Base-by-base conservation (phyloP, 2,329 filamentous ascomycete genomes). In the Phaeosphaeriaceae sp. region DNA sequence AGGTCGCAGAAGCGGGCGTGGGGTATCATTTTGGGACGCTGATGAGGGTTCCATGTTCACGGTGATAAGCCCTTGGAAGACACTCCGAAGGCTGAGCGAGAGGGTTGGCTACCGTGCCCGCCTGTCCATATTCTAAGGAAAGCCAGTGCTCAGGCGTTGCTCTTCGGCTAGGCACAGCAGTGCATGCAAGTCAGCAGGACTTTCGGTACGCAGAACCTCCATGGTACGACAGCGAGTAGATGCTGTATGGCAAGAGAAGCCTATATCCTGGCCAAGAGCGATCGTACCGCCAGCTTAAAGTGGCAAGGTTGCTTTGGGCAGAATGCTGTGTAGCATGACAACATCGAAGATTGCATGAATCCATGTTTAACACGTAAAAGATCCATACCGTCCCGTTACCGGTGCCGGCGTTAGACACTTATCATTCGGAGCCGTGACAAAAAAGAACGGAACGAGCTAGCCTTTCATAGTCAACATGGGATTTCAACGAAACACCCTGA, bases 1-100 rank as follows among this genome's bases (percentile, higher is more conserved):
- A 40, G 56, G 54, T 20, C 64, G 60, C 17, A 67, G 53, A 51
- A 58, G 53, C 10, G 57, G 56, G 13, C 31, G 44, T 7, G 50
- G 11, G 17, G 45, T 19, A 21, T 59, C 59, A 25, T 31, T 57
- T 51, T 52, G 42, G 46, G 19, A 48, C 5, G 44, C 15, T 48
- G 31, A 40, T 10, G 40, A 19, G n/a, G 47, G 25, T 19, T 53
- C 46, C 55, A 57, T 57, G 5, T 7, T 52, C 22, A 40, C 36
- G n/a, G 17, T 44, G 13, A 13, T 19, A 49, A 20, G 24, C 17
- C 22, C 47, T 49, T 25, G 27, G 31, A 21, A 36, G 41, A 20
- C 15, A 17, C 33, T 40, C n/a, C 20, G 21, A 24, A 20, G 31
- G 21, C 31, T 15, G 22, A 33, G 10, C 31, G 15, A 45, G 19